A percentile compares a stretch with the other conserved stretches of the same genome.
Conservation (phyloP, 2,329 filamentous ascomycete species). For the Diaporthe longicolla region DNA sequence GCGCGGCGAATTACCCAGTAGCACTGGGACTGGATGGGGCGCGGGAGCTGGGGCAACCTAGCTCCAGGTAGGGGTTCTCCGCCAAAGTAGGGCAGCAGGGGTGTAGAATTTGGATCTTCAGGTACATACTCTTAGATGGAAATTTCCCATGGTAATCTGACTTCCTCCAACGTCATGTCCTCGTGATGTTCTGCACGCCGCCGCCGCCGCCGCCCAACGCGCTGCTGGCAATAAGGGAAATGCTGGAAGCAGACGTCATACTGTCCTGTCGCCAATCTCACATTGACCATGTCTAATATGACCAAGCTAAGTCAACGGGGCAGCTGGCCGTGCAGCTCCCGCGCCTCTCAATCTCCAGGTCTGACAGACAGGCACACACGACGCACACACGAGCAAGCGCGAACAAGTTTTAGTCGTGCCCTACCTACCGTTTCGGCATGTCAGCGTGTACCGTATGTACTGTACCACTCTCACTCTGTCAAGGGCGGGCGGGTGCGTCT, state of each 20-base stretch:
- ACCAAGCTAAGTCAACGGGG: not conserved
- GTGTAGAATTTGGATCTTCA: conserved; percentile 42
- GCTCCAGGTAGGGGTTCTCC: conserved; percentile 14
- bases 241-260: conserved; percentile 18
- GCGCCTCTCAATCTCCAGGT: conserved; percentile 35
- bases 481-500: conserved; percentile 33
- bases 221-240: conserved; percentile 1
- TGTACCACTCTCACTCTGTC: conserved; percentile 4
- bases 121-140: conserved; percentile 16
- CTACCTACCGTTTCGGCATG: conserved; percentile 17
- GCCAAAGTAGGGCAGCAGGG: conserved; percentile 24
- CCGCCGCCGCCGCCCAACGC: not conserved
- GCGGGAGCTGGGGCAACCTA: not conserved
- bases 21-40: not conserved
- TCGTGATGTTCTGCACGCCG: conserved; percentile 13
- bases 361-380: not conserved
- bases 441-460: not conserved
- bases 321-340: conserved; percentile 10
- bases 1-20: not conserved
- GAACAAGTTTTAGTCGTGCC: not conserved
- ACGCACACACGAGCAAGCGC: conserved; percentile 7
- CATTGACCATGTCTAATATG: conserved; percentile 28
- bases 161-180: conserved; percentile 38
- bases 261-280: conserved; percentile 29
- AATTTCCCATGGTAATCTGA: conserved; percentile 40